Evolutionary conservation across 2,329 filamentous ascomycete genomes (phyloP), one percentile per base, ranked within the genome.

Genomic region (Colletotrichum ledebouriae): DNA sequence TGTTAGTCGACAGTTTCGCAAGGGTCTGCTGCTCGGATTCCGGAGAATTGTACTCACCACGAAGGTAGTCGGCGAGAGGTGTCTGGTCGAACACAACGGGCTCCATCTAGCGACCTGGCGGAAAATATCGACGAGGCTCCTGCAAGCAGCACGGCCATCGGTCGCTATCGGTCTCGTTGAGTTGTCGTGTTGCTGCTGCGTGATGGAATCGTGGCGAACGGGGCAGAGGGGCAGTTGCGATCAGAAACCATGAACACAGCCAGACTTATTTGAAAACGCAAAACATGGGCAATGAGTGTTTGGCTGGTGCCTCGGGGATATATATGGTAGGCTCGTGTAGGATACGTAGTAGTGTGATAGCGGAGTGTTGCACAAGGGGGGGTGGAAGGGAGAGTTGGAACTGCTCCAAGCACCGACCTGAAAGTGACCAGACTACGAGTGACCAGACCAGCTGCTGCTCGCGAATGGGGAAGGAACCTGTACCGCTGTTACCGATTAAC

Each of bases 41-140:
- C 57, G 37, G 17, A 50, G 33, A n/a, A 34, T 20, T 71, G 44
- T 64, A 80, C 85, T 75, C 81, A 96, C 94, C 94, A 89, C 94
- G 91, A 74, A 98, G 89, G 82, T 96, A 96, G 76, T 92, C 90
- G 77, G 94, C 94, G 81, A 98, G 86, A 74, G 94, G 94, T 78
- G 93, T 92, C 82, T 94, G 90, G 82, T 96, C 89, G 81, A 92
- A 92, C 74, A 97, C 89, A 75, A 97, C 86, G 76, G 92, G 89
- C 87, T 97, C 94, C 94, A 98, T 96, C 65, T 69, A 69, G 55
- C 64, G 61, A 68, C 70, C 57, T 64, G 67, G 63, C 44, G 33
- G 47, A 46, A 60, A 69, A 41, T 65, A 59, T 59, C 44, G 58
- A 57, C 42, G 46, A 61, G 64, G 55, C 64, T 59, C 56, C 62